Conservation (phyloP, 129 eudicot genomes). For the Apium graveolens region DNA sequence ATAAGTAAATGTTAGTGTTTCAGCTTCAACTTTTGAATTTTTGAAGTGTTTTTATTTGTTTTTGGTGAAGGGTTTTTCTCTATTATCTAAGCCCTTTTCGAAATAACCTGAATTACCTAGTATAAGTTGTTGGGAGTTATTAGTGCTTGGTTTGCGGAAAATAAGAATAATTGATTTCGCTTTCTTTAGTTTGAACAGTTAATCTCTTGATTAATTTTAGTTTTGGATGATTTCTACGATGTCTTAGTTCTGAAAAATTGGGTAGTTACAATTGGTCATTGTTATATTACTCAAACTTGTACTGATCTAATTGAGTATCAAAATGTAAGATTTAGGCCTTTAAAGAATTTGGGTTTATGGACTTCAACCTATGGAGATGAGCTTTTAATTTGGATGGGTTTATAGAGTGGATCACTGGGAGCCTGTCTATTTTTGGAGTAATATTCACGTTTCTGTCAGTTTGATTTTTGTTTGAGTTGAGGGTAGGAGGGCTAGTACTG, state of each 20-base stretch:
- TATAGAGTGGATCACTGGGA: not conserved
- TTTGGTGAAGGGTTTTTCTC: not conserved
- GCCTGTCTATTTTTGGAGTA: not conserved
- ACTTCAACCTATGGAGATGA: not conserved
- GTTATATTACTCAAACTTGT: no score
- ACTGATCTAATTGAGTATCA: not conserved
- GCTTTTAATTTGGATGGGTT: no score
- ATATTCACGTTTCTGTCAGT: not conserved
- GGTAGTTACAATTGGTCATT: no score
- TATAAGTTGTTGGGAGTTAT: not conserved
- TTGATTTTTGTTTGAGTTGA: no score
- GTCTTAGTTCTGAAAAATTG: not conserved
- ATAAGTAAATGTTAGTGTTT: not conserved
- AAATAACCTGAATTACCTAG: not conserved
- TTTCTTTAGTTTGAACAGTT: not conserved
- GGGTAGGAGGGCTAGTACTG: not conserved
- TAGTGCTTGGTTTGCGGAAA: not conserved
- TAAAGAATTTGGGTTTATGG: not conserved
- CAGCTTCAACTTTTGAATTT: not conserved
- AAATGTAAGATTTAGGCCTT: not conserved
- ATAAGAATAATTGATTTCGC: not conserved
- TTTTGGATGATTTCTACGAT: not conserved
- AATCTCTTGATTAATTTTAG: not conserved
- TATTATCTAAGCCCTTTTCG: not conserved
- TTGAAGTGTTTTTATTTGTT: not conserved